Evolutionary conservation across 805 yeast species (phyloP).

Genomic region (Sugiyamaella qingdaonensis): DNA sequence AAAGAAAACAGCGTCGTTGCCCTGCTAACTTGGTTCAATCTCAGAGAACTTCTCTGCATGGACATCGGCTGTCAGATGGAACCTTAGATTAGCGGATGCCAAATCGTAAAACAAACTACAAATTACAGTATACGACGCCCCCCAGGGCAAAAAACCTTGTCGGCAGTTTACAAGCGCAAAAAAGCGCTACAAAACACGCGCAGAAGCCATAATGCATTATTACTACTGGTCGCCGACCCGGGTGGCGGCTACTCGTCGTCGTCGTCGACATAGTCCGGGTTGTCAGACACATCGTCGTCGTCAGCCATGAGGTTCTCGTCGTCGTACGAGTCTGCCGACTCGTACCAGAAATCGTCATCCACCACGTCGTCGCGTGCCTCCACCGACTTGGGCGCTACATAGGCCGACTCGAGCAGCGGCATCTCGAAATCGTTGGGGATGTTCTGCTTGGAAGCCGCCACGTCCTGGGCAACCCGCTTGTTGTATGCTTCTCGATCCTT

Average conservation of each 20-base stretch:
- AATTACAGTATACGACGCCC: no score
- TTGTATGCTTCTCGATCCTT: conserved; percentile 74
- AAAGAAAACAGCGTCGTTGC: no score
- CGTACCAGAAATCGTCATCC: conserved; percentile 84
- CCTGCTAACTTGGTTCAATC: no score
- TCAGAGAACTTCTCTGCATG: no score
- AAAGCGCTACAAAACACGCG: no score
- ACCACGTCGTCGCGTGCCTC: conserved; percentile 48
- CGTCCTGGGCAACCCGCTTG: conserved; percentile 73
- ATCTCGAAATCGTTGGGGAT: conserved; percentile 82
- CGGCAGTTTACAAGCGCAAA: no score
- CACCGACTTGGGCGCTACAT: conserved; percentile 38
- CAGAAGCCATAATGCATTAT: no score
- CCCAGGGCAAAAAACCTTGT: no score
- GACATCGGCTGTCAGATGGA: no score
- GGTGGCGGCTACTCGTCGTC: conserved; percentile 13
- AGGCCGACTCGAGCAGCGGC: conserved; percentile 63
- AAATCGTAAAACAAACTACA: no score
- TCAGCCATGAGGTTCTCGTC: conserved; percentile 46
- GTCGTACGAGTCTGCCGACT: conserved; percentile 55
- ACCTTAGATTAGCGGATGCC: no score
- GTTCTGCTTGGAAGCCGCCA: conserved; percentile 63
- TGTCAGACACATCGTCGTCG: conserved; percentile 35
- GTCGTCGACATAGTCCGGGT: conserved; percentile 14
- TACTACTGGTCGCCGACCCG: no score